Evolutionary conservation across 768 basidiomycete species (phyloP), one percentile per base, ranked within the genome.

Genomic region (Solioccasus polychromus): DNA sequence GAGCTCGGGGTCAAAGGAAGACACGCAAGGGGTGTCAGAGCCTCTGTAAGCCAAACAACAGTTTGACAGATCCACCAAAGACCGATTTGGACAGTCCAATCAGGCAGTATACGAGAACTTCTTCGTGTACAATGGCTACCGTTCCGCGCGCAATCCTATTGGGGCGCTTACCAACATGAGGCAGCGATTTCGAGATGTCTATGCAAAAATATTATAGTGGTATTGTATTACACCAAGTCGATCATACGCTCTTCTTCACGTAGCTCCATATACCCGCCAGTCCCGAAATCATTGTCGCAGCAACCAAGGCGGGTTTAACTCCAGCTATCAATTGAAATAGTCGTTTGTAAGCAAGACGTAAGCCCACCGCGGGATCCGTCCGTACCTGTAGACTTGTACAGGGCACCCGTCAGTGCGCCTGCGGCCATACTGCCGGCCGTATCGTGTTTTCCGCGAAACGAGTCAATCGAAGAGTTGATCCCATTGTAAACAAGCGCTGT

Each of bases 401-500:
- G 68, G 26, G 82, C 87, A 46, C 95, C 95, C 50, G 92, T 94
- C 57, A 92, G 60, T 30, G 82, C 93, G 25, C 93, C 95, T 46
- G 95, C 94, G 34, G 81, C 78, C 84, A 98, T 92, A 58, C 89
- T 92, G 51, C 94, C 93, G 53, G 81, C 75, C 36, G 80, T 83
- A 64, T 99, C 96, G 67, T 98, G 95, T 67, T 87, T 81, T 52
- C 94, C 92, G 63, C 95, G 82, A 63, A 83, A 72, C 47, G 79
- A 74, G 68, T 97, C 95, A 60, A 98, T 88, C 44, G 86, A 80
- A 49, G 94, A 95, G 75, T 97, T 98, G 72, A 97, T 79, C 54
- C 83, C 87, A 69, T 99, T 99, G 74, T 99, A 99, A 57, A 87
- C 79, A 55, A 99, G 82, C 45, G 95, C 95, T 99, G 65, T 53